Evolutionary conservation across 2,329 filamentous ascomycete species (phyloP).

Genomic region (Cladobotryum mycophilum): DNA sequence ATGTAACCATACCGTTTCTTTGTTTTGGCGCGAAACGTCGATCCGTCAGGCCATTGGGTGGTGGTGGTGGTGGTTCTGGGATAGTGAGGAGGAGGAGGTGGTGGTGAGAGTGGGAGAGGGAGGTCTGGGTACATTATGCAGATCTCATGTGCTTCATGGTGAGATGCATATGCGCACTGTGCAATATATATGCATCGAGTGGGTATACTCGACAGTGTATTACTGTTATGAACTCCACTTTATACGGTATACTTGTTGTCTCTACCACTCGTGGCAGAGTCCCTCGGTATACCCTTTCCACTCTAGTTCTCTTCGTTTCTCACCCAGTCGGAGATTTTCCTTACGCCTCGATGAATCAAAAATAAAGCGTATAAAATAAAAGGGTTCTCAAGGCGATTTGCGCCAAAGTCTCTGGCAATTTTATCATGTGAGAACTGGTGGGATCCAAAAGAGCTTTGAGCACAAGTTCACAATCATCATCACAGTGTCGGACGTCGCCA

Average conservation of each 20-base stretch:
- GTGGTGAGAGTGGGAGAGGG: background rate
- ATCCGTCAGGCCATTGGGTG: background rate
- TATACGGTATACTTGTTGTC: background rate
- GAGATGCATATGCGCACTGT: constrained; percentile 9
- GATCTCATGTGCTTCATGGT: constrained; percentile 33
- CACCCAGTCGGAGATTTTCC: background rate
- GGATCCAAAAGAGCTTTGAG: too few relatives aligned
- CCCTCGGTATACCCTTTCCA: background rate
- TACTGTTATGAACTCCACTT: background rate
- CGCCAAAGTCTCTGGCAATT: too few relatives aligned
- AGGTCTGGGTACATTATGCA: background rate
- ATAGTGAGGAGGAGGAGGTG: background rate
- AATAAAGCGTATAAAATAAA: background rate
- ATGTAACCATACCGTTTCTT: background rate
- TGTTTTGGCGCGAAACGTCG: background rate
- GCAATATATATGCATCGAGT: constrained; percentile 8
- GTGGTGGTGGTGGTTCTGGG: too few relatives aligned
- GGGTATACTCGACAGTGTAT: background rate
- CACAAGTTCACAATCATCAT: too few relatives aligned
- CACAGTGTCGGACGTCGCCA: too few relatives aligned
- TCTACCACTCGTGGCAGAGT: background rate
- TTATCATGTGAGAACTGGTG: too few relatives aligned
- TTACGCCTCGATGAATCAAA: background rate
- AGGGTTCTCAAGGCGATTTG: background rate
- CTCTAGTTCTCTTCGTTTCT: too few relatives aligned